phyloP scores from a whole-genome alignment of 2,329 filamentous ascomycete genomes.

The Lachnellula suecica region DNA sequence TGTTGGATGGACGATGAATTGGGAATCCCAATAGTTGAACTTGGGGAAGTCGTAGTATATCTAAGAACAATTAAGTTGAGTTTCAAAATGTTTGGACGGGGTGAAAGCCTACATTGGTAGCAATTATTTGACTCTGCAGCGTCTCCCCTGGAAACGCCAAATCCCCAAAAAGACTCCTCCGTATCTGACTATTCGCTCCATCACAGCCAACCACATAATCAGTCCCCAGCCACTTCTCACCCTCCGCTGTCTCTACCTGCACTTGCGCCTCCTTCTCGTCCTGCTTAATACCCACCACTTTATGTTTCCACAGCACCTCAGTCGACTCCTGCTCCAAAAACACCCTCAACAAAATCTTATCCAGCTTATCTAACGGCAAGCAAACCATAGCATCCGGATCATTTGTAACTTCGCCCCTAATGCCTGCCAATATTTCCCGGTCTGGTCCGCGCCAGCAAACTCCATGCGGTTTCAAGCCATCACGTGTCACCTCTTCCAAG shows the following conservation, averaged over 20 bases:
- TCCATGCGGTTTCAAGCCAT: constrained; percentile 40
- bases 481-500: constrained; percentile 46
- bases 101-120: constrained; percentile 51
- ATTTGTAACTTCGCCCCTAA: constrained; percentile 28
- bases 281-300: constrained; percentile 46
- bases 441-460: constrained; percentile 45
- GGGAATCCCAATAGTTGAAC: constrained; percentile 52
- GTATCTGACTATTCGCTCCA: constrained; percentile 48
- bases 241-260: constrained; percentile 38
- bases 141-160: constrained; percentile 57
- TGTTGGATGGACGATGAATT: constrained; percentile 62
- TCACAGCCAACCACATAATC: constrained; percentile 59
- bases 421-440: constrained; percentile 33
- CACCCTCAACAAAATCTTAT: constrained; percentile 40
- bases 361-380: constrained; percentile 43
- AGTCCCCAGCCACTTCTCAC: constrained; percentile 37
- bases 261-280: constrained; percentile 46
- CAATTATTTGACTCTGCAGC: constrained; percentile 59
- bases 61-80: constrained; percentile 33
- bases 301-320: constrained; percentile 45
- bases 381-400: constrained; percentile 40
- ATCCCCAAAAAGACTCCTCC: constrained; percentile 51
- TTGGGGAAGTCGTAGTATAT: constrained; percentile 60
- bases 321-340: constrained; percentile 34
- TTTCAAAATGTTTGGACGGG: background rate